Evolutionary conservation across 495 filamentous ascomycete species (phyloP), one percentile per base, ranked within the genome.

Genomic region (Penicillium waksmanii): DNA sequence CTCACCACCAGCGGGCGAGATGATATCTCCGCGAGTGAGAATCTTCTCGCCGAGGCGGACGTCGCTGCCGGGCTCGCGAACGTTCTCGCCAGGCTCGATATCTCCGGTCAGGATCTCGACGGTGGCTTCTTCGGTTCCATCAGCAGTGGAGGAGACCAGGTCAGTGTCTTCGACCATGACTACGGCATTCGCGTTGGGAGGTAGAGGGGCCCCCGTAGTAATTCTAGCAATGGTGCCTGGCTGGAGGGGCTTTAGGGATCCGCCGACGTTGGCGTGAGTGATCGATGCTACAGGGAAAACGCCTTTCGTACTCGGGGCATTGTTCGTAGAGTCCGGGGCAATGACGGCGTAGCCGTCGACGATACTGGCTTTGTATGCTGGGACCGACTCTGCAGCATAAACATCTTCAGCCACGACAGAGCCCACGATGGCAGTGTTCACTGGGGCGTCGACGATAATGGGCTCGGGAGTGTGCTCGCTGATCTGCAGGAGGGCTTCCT

Each of bases 101-200:
- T 83, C 82, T 19, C 85, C 84, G 0, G 91, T 89, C 0, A 95
- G 73, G 27, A 98, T 93, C 68, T 96, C 90, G 10, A 98, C 82
- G 23, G 89, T 87, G 17, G 86, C 86, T 73, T 98, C 95, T 73
- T 98, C 95, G 56, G 82, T 80, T 3, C 87, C 89, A 61, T 93
- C 92, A 0, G 90, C 86, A 1, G 91, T 96, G 66, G 81, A 82
- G 3, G 81, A 84, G 40, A 80, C 85, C 11, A 98, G 73, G 2
- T 85, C 75, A 0, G 95, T 98, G 66, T 98, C 95, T 76, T 98
- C 95, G 3, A 98, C 95, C 96, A 98, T 98, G 19, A 97, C 89
- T 15, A 98, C 94, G 3, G 93, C 87, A 40, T 89, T 96, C 12
- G 95, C 92, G 5, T 93, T 92, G 0, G 87, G 85, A 4, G 96